Conservation (phyloP, 2,329 filamentous ascomycete species). For the Pyricularia sp. region DNA sequence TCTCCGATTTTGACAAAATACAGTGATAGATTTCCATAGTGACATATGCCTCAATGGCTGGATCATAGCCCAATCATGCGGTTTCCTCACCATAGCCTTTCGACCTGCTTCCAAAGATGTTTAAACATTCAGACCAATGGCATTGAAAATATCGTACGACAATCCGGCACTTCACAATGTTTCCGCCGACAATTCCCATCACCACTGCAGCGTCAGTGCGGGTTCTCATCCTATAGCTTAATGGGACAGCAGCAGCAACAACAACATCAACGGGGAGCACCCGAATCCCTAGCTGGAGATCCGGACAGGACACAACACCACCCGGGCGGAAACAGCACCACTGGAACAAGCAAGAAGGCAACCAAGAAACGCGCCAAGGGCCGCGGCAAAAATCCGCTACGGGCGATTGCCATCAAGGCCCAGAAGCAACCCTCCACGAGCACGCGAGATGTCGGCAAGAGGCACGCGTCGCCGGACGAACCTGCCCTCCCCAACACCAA, state of each 20-base stretch:
- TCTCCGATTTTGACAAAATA: not conserved
- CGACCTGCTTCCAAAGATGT: not conserved
- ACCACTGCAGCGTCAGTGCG: not conserved
- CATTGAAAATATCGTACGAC: not conserved
- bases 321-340: slow-evolving; percentile 2
- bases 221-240: not conserved
- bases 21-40: not conserved
- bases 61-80: not conserved
- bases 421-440: slow-evolving; percentile 35
- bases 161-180: not conserved
- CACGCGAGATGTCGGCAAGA: slow-evolving; percentile 5
- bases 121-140: not conserved
- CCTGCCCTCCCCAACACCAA: not conserved
- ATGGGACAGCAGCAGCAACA: slow-evolving; percentile 5
- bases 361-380: slow-evolving; percentile 8
- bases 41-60: not conserved
- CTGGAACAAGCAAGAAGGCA: not conserved
- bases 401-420: slow-evolving; percentile 76
- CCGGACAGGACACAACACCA: slow-evolving; percentile 1
- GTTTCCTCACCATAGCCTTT: not conserved
- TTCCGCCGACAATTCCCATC: not conserved
- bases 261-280: not conserved
- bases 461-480: not conserved
- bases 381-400: slow-evolving; percentile 51
- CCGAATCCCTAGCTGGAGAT: not conserved